Base-by-base conservation (phyloP, 129 eudicot genomes). In the Pulicaria dysenterica region DNA sequence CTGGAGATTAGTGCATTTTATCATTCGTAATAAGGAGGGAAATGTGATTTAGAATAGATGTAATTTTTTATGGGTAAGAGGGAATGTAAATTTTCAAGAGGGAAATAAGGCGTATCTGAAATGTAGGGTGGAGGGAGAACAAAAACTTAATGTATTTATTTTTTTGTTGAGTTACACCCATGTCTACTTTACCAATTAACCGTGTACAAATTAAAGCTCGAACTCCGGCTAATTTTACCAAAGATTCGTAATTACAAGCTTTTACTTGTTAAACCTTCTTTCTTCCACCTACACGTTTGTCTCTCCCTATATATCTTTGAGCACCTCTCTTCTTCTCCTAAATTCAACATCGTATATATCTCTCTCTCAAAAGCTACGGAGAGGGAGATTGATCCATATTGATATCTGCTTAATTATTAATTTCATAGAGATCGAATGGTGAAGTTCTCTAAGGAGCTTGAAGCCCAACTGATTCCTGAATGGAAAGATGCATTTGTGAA, bases 401-500 rank as follows among this genome's bases (percentile, higher is more conserved):
- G n/a, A 53, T 5, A 19, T 8, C n/a, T 19, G 8, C 8, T 6
- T 1, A 7, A 15, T 10, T 12, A 49, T 0, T 49, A 5, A n/a
- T 10, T 11, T 37, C 3, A 36, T 3, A 7, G 38, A 6, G 1
- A 0, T 36, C 58, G 72, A 46, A 93, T 93, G 98, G 98, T 93
- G 69, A 93, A 93, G 86, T 93, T 93, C 77, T 89, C 98, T 1
- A 93, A 93, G 77, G 87, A 87, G 82, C 96, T 93, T 0, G 95
- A 93, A 84, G 98, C 98, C 16, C 96, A 93, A 71, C 87, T 89
- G n/a, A 93, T 93, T 13, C 96, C 98, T 7, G 98, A 93, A 82
- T 93, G 98, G 98, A 93, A 90, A 50, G 96, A 90, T 62, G 95
- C 91, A 40, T 93, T 93, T 64, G 96, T 93, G 1, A 93, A 93